phyloP scores from a whole-genome alignment of 768 basidiomycete genomes.

The Suillus paluster region DNA sequence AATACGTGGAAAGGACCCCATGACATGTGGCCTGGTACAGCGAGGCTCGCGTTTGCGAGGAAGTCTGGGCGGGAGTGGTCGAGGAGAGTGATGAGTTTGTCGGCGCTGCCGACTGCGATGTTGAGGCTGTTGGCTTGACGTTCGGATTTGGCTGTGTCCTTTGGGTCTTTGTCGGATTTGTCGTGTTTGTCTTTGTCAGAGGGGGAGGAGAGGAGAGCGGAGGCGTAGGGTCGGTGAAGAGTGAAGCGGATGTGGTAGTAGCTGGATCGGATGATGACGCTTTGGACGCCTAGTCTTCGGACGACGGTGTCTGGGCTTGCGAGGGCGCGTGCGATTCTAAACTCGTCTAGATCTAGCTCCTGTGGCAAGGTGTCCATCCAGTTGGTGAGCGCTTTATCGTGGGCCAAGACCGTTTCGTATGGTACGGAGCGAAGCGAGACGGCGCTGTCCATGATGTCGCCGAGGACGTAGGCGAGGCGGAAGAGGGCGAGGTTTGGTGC shows the following conservation, averaged over 20 bases:
- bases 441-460: constrained; percentile 86
- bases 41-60: constrained; percentile 65
- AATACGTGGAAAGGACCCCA: constrained; percentile 87
- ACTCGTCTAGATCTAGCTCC: constrained; percentile 80
- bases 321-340: constrained; percentile 70
- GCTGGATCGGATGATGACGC: constrained; percentile 77
- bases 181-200: constrained; percentile 37
- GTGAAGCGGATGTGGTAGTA: constrained; percentile 86
- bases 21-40: constrained; percentile 82
- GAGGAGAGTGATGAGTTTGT: constrained; percentile 78
- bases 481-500: constrained; percentile 79
- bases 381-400: constrained; percentile 69
- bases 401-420: constrained; percentile 72
- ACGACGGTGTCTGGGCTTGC: constrained; percentile 62
- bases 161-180: constrained; percentile 29
- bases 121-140: constrained; percentile 64
- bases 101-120: constrained; percentile 76
- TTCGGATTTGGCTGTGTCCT: constrained; percentile 30
- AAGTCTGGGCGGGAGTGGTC: constrained; percentile 79
- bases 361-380: constrained; percentile 80
- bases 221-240: constrained; percentile 78
- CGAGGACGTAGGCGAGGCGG: constrained; percentile 75
- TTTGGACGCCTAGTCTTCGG: constrained; percentile 77
- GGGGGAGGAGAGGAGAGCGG: constrained; percentile 24
- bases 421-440: constrained; percentile 80